Conservation (phyloP, 176 grass and related monocot genomes). For the Oryza glaberrima region DNA sequence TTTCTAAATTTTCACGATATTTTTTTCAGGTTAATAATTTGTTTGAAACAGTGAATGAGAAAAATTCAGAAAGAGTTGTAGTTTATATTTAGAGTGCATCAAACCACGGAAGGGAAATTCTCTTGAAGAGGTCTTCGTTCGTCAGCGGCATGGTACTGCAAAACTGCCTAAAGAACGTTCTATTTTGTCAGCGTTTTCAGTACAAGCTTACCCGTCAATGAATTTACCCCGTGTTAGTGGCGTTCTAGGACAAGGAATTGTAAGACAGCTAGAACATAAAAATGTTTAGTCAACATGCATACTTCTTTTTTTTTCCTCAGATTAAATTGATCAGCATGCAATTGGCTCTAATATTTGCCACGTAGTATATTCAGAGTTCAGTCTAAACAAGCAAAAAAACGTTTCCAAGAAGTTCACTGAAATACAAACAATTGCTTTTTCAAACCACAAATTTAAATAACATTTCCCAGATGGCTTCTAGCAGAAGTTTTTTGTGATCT, state of each 20-base stretch:
- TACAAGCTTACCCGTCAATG: background rate
- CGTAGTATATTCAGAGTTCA: background rate
- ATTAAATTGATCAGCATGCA: background rate
- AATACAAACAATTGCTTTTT: background rate
- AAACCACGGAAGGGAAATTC: background rate
- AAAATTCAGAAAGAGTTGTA: background rate
- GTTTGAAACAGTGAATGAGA: too few relatives aligned
- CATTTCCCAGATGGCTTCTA: background rate
- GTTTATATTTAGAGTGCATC: background rate
- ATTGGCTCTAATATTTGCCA: background rate
- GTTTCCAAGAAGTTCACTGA: background rate
- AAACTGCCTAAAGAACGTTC: background rate
- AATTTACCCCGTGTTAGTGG: background rate
- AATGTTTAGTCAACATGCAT: background rate
- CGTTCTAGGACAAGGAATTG: background rate
- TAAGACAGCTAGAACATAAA: background rate
- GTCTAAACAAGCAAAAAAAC: background rate
- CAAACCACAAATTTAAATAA: background rate
- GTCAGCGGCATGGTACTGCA: background rate
- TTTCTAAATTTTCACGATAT: too few relatives aligned
- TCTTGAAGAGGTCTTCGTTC: background rate
- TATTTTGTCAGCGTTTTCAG: background rate
- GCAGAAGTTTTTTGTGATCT: background rate
- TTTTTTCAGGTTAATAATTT: too few relatives aligned
- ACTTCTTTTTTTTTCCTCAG: background rate